phyloP scores from a whole-genome alignment of 495 filamentous ascomycete genomes.

The Cudoniella acicularis region DNA sequence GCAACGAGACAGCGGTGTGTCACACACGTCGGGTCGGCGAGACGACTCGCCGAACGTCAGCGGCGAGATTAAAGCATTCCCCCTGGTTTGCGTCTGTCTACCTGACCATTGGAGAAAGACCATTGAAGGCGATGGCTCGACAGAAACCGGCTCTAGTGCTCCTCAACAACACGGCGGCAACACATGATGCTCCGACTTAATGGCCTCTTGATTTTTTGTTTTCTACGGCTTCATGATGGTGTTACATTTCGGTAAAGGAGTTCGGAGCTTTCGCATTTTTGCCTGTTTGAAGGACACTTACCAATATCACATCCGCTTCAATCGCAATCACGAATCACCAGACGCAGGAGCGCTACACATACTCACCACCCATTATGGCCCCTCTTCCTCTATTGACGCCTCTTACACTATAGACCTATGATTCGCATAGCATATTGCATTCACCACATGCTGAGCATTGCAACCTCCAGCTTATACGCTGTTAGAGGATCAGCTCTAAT shows the following conservation, averaged over 20 bases:
- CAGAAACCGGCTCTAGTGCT: slow-evolving; percentile 48
- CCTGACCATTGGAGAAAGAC: slow-evolving; percentile 98
- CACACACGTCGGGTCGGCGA: slow-evolving; percentile 67
- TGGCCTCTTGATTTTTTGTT: background rate
- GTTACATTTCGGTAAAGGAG: slow-evolving; percentile 22
- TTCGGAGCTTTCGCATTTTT: slow-evolving; percentile 10
- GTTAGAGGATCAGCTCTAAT: slow-evolving; percentile 8
- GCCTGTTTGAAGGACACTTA: background rate
- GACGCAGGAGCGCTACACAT: background rate
- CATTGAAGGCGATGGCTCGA: slow-evolving; percentile 78
- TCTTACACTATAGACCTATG: slow-evolving; percentile 25
- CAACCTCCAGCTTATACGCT: slow-evolving; percentile 16
- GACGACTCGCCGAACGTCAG: slow-evolving; percentile 61
- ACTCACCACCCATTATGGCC: background rate
- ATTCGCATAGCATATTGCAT: slow-evolving; percentile 17
- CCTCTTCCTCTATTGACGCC: slow-evolving; percentile 11
- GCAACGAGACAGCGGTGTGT: slow-evolving; percentile 91
- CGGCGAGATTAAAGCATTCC: slow-evolving; percentile 97
- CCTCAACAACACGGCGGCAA: slow-evolving; percentile 9
- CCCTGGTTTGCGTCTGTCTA: slow-evolving; percentile 93
- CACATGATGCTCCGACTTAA: slow-evolving; percentile 6
- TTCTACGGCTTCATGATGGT: slow-evolving; percentile 25
- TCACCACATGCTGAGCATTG: slow-evolving; percentile 8
- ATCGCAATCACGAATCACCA: background rate
- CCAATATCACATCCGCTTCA: background rate